phyloP scores from a whole-genome alignment of 495 filamentous ascomycete genomes.

The Penicillium dipodomyicola region DNA sequence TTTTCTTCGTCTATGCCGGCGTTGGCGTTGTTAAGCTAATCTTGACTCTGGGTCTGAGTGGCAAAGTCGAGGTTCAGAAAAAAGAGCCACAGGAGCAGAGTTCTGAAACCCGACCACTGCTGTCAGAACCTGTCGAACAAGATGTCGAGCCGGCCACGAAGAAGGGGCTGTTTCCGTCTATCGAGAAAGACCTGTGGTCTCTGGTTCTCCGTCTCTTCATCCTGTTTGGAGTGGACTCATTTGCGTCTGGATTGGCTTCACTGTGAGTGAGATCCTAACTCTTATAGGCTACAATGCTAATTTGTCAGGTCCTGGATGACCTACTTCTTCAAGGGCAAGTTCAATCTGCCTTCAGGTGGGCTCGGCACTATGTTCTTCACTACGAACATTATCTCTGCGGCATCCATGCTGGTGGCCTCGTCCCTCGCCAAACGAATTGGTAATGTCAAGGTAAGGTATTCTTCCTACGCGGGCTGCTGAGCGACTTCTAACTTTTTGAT shows the following conservation, averaged over 20 bases:
- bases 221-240: conserved; percentile 72
- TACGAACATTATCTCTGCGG: conserved; percentile 62
- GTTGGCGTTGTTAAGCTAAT: conserved; percentile 66
- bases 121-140: conserved; percentile 30
- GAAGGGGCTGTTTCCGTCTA: conserved; percentile 43
- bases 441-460: conserved; percentile 57
- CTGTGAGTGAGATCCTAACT: conserved; percentile 43
- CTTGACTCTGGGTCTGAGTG: conserved; percentile 58
- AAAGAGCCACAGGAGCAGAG: conserved; percentile 21
- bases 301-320: conserved; percentile 59
- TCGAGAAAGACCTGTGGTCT: conserved; percentile 54
- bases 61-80: conserved; percentile 56
- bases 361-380: conserved; percentile 69
- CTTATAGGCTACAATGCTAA: conserved; percentile 6
- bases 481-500: conserved; percentile 7
- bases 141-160: conserved; percentile 10
- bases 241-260: conserved; percentile 75
- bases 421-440: conserved; percentile 76
- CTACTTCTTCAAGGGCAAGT: conserved; percentile 77
- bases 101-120: conserved; percentile 47
- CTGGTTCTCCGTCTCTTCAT: conserved; percentile 70
- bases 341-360: conserved; percentile 63
- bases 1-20: conserved; percentile 68
- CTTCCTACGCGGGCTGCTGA: neutral
- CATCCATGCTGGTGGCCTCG: conserved; percentile 69